phyloP scores from a whole-genome alignment of 345 rosid species.

The Lumnitzera littorea region DNA sequence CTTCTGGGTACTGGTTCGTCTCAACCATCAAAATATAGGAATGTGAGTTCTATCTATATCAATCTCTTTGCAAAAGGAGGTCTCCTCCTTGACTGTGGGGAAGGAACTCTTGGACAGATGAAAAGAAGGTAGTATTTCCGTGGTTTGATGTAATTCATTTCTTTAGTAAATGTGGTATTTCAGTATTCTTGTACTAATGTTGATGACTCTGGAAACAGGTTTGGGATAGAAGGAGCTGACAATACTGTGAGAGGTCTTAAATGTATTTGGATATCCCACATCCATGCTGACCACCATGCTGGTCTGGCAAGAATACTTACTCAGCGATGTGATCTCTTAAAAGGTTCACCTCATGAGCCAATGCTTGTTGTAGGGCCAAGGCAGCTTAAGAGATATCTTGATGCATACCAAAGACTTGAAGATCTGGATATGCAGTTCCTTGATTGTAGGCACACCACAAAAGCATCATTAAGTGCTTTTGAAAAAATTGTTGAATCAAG shows the following conservation, averaged over 20 bases:
- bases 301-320: constrained; percentile 87
- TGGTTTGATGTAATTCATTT: background rate
- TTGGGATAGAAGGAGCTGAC: constrained; percentile 74
- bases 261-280: constrained; percentile 92
- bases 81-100: constrained; percentile 85
- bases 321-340: constrained; percentile 63
- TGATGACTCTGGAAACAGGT: constrained; percentile 30
- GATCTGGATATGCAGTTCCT: constrained; percentile 87
- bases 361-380: constrained; percentile 71
- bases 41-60: constrained; percentile 67
- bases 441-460: constrained; percentile 70
- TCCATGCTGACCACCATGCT: constrained; percentile 91
- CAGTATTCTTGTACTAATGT: background rate
- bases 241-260: constrained; percentile 50
- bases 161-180: background rate
- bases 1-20: constrained; percentile 95
- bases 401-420: constrained; percentile 86
- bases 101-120: constrained; percentile 93
- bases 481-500: constrained; percentile 22
- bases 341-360: constrained; percentile 64
- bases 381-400: constrained; percentile 66
- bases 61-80: constrained; percentile 77
- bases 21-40: constrained; percentile 95
- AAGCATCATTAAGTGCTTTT: constrained; percentile 53
- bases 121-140: constrained; percentile 57